These are phyloP conservation scores for Russula sp. DNA, from an alignment of 768 basidiomycete species.

Conservation along the genomic window DNA sequence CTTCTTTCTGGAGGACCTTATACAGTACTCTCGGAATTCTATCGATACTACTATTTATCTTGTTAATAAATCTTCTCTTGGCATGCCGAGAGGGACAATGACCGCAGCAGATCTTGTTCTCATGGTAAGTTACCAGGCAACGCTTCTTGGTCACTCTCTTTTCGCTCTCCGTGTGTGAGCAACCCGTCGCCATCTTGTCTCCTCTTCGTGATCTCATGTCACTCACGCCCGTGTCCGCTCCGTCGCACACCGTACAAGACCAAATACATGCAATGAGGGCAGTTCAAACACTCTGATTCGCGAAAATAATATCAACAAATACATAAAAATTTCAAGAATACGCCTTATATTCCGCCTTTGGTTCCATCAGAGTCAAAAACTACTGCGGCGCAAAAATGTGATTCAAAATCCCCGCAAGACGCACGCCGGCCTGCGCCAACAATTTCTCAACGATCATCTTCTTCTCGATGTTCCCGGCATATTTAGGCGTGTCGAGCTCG, in stretches of 20 bases:
- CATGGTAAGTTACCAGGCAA: background rate
- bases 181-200: background rate
- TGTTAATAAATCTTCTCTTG: conserved; percentile 11
- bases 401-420: conserved; percentile 82
- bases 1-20: background rate
- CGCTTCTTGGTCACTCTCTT: background rate
- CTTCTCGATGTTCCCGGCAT: conserved; percentile 64
- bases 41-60: conserved; percentile 13
- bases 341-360: background rate
- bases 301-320: background rate
- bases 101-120: background rate
- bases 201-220: background rate
- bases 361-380: background rate
- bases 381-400: conserved; percentile 50
- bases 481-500: conserved; percentile 80
- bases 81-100: background rate
- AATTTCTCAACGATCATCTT: conserved; percentile 76
- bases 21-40: background rate
- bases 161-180: background rate
- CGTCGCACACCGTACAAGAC: too few species aligned
- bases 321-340: background rate
- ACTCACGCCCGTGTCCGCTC: background rate
- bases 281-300: too few species aligned
- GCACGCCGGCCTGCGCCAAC: conserved; percentile 76
- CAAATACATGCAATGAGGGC: too few species aligned